Percentiles rank a stretch among this genome's conserved stretches.
These are phyloP conservation scores for Eucalyptus guilfoylei DNA, from an alignment of 345 rosid species.

Conservation along the genomic window DNA sequence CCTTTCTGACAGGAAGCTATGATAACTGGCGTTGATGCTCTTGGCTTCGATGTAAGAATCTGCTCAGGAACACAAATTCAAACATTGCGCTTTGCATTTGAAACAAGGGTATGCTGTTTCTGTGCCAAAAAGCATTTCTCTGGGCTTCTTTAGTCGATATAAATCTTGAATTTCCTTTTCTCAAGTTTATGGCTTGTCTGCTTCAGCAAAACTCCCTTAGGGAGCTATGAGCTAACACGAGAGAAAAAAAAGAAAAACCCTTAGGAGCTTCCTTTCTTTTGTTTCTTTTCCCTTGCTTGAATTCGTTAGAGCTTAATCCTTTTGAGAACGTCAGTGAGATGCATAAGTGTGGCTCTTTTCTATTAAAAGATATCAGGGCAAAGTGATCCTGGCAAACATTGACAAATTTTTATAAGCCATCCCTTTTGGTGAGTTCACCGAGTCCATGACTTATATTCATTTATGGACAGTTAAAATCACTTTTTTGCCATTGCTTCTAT, in stretches of 20 bases:
- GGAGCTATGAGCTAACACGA: neutral
- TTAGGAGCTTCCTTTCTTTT: neutral
- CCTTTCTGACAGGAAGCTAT: conserved; percentile 50
- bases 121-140: neutral
- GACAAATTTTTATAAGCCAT: neutral
- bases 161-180: neutral
- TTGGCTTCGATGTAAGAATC: conserved; percentile 75
- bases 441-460: neutral
- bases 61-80: conserved; percentile 82
- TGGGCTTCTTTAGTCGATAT: neutral
- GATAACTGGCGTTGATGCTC: conserved; percentile 54
- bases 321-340: neutral
- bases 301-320: neutral
- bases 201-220: neutral
- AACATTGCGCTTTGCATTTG: conserved; percentile 68
- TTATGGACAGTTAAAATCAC: neutral
- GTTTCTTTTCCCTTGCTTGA: neutral
- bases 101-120: conserved; percentile 38
- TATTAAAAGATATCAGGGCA: neutral
- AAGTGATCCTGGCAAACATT: neutral
- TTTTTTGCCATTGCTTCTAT: neutral
- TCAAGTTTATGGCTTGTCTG: neutral
- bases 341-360: neutral
- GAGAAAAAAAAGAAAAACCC: neutral
- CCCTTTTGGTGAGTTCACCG: neutral